Evolutionary conservation across 306 rosid genomes (phyloP).

Genomic region (Vigna nakashimae): DNA sequence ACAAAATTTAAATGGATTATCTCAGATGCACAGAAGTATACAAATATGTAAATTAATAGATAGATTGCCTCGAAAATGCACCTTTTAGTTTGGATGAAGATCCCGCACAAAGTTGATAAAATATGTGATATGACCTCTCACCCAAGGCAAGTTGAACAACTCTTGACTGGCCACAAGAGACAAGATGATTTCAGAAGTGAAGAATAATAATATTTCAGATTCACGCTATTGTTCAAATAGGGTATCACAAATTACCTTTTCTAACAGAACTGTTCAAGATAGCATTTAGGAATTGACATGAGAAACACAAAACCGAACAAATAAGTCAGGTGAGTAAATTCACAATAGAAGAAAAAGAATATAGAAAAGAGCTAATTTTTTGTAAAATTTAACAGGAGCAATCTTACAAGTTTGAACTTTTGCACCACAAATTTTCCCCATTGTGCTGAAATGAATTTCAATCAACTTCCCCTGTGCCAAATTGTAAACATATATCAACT

Average conservation of each 20-base stretch:
- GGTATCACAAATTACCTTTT: conserved; percentile 72
- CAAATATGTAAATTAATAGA: conserved; percentile 8
- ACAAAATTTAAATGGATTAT: conserved; percentile 14
- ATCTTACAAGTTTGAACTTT: conserved; percentile 88
- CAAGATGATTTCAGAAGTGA: conserved; percentile 43
- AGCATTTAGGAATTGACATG: conserved; percentile 44
- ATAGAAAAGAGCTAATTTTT: conserved; percentile 28
- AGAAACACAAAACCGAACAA: conserved; percentile 45
- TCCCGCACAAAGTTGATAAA: conserved; percentile 97
- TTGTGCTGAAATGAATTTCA: conserved; percentile 78
- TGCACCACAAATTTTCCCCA: conserved; percentile 85
- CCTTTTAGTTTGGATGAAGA: conserved; percentile 82
- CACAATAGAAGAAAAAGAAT: conserved; percentile 27
- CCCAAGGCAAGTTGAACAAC: conserved; percentile 75
- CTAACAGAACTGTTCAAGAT: conserved; percentile 69
- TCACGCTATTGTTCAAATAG: conserved; percentile 37
- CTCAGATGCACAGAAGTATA: conserved; percentile 21
- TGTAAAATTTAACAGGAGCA: conserved; percentile 38
- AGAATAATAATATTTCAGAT: conserved; percentile 42
- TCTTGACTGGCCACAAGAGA: conserved; percentile 79
- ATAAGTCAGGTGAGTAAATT: conserved; percentile 57
- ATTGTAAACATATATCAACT: conserved; percentile 41
- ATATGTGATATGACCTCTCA: conserved; percentile 90
- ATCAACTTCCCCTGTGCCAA: conserved; percentile 86
- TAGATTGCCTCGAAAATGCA: conserved; percentile 39